Evolutionary conservation across 2,329 filamentous ascomycete species (phyloP).

Genomic region (Talaromyces pinophilus): DNA sequence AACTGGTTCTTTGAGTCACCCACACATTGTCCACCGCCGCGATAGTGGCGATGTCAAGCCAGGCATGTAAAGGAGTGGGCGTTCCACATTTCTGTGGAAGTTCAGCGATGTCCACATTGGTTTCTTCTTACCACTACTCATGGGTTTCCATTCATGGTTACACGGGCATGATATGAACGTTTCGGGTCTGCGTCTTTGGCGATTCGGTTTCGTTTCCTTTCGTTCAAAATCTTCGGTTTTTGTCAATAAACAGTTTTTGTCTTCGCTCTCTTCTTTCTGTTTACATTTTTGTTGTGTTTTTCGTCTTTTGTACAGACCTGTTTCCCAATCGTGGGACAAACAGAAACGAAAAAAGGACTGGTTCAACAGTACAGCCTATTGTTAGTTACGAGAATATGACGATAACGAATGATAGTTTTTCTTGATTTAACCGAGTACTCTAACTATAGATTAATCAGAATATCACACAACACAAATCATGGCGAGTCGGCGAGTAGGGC

Average conservation of each 20-base stretch:
- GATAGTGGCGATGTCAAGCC: conserved; percentile 3
- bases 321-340: background rate
- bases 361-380: conserved; percentile 19
- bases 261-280: background rate
- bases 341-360: conserved; percentile 10
- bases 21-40: conserved; percentile 25
- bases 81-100: background rate
- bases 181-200: conserved; percentile 3
- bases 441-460: background rate
- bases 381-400: conserved; percentile 15
- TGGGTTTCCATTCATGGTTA: background rate
- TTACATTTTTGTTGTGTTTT: background rate
- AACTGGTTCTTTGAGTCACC: conserved; percentile 36
- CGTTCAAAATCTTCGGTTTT: background rate
- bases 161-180: background rate
- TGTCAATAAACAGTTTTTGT: background rate
- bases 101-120: background rate
- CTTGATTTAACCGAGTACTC: background rate
- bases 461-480: background rate
- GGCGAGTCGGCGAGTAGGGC: background rate
- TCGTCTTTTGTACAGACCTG: background rate
- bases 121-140: background rate
- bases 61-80: conserved; percentile 1
- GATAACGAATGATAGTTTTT: conserved; percentile 4
- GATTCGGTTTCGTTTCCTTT: background rate